Conservation (phyloP, 495 filamentous ascomycete genomes). For the Penicillium bialowiezense region DNA sequence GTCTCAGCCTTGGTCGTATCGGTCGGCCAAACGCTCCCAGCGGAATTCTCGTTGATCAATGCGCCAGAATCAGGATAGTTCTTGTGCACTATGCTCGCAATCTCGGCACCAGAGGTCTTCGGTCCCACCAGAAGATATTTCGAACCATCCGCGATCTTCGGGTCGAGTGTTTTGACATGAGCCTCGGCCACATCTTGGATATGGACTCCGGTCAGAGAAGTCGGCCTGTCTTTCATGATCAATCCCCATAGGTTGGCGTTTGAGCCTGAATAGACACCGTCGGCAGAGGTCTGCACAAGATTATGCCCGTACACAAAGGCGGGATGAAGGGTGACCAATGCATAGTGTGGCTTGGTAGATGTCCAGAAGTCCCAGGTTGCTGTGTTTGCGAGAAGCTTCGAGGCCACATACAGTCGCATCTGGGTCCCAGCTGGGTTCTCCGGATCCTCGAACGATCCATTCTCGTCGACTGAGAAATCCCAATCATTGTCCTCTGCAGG, state of each 20-base stretch:
- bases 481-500: constrained; percentile 28
- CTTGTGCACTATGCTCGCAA: constrained; percentile 24
- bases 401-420: constrained; percentile 26
- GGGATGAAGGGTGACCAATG: constrained; percentile 27
- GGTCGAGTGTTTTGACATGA: constrained; percentile 29
- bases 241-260: constrained; percentile 20
- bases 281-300: constrained; percentile 22
- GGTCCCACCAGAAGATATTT: constrained; percentile 28
- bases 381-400: constrained; percentile 29
- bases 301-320: constrained; percentile 31
- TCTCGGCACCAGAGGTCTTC: constrained; percentile 22
- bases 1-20: constrained; percentile 56
- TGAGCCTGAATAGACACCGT: constrained; percentile 13
- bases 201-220: constrained; percentile 27
- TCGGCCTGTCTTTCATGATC: constrained; percentile 16
- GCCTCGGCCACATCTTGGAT: constrained; percentile 40
- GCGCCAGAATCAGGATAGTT: constrained; percentile 27
- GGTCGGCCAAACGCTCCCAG: constrained; percentile 38
- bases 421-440: constrained; percentile 10
- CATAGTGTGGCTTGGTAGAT: constrained; percentile 22
- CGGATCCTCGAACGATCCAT: constrained; percentile 16
- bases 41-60: constrained; percentile 21
- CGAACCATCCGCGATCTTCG: constrained; percentile 18
- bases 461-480: constrained; percentile 26
- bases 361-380: constrained; percentile 26